Conservation (phyloP, 148 eudicot genomes). For the Camellia lanceoleosa region DNA sequence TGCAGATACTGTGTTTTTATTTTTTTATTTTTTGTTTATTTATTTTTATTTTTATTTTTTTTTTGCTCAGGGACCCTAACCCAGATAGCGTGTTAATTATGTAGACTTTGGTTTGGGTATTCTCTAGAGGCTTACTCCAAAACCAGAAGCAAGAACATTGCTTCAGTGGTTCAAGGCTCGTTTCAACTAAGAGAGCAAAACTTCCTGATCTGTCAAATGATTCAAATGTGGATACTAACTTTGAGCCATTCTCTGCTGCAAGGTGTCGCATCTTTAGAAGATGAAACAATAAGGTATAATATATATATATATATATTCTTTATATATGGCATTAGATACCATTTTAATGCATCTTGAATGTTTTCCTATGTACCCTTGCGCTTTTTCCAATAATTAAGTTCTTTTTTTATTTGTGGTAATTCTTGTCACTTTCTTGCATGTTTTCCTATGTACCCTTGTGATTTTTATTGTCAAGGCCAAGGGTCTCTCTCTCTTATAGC, state of each 20-base stretch:
- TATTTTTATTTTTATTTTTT: not conserved
- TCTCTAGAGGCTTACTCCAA: conserved; percentile 45
- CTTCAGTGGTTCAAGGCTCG: conserved; percentile 54
- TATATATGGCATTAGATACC: not conserved
- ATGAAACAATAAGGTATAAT: not conserved
- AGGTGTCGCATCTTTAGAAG: conserved; percentile 59
- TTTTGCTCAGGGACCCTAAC: conserved; percentile 53
- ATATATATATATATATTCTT: too few species aligned
- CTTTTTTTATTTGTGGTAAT: too few species aligned
- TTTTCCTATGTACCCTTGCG: too few species aligned
- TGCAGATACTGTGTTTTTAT: not conserved
- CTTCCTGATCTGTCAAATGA: conserved; percentile 16
- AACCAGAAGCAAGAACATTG: conserved; percentile 43
- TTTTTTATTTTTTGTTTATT: too few species aligned
- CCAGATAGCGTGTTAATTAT: conserved; percentile 67
- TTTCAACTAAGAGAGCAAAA: conserved; percentile 36
- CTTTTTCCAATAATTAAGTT: too few species aligned
- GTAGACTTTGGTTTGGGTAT: conserved; percentile 56
- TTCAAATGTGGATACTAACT: conserved; percentile 23
- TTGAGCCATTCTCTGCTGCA: conserved; percentile 60
- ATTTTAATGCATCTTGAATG: not conserved
- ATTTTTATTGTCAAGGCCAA: too few species aligned
- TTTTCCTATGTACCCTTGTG: too few species aligned
- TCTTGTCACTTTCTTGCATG: too few species aligned
- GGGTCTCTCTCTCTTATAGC: not conserved